A percentile compares a stretch with the other conserved stretches of the same genome.
These are phyloP conservation scores for Creolimax fragrantissima DNA, from an alignment of 78 protist species.

Conservation along the genomic window DNA sequence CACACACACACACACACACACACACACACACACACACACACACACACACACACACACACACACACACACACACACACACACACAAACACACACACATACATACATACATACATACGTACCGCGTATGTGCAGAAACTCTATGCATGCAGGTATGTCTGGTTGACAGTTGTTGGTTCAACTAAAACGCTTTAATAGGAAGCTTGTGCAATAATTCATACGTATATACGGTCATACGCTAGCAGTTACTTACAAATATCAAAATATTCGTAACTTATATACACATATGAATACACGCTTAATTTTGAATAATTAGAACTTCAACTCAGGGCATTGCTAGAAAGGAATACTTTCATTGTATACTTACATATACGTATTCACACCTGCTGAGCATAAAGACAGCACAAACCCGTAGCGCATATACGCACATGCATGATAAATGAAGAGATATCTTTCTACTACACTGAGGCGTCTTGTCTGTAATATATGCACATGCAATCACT, in stretches of 20 bases:
- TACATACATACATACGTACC: neutral
- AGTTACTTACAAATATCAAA: neutral
- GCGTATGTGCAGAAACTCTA: neutral
- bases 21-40: no score
- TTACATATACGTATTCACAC: no score
- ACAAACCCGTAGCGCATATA: no score
- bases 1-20: no score
- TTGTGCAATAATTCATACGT: neutral
- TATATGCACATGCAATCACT: neutral
- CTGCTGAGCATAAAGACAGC: no score
- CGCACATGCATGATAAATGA: neutral
- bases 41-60: no score
- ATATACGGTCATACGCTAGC: neutral
- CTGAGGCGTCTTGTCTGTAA: neutral
- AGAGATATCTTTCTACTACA: neutral
- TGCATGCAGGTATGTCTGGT: neutral
- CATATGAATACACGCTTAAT: neutral
- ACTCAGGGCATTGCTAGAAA: no score
- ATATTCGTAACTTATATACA: neutral
- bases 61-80: no score
- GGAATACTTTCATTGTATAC: no score
- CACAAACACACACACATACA: neutral
- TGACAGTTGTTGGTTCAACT: neutral
- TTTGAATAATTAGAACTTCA: no score
- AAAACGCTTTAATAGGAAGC: no score